These are phyloP conservation scores for Epichloe gansuensis DNA, from an alignment of 2,329 filamentous ascomycete genomes.

Conservation along the genomic window DNA sequence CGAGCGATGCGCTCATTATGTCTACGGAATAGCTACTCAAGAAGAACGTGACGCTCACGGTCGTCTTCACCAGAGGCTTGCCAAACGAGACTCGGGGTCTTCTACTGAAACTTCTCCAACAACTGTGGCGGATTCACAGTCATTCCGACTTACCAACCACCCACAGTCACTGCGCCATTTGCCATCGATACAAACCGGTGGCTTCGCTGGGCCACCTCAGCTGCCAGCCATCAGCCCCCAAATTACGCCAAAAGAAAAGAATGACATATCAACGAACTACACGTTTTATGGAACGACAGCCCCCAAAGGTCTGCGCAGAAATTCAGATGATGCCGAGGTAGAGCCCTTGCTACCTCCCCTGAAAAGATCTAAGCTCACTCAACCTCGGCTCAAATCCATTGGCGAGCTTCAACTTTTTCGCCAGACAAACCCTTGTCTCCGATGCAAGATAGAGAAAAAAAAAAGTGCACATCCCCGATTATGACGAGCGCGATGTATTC, in stretches of 20 bases:
- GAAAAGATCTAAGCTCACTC: conserved; percentile 39
- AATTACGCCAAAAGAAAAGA: conserved; percentile 5
- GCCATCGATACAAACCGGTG: conserved; percentile 2
- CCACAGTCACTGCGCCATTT: not conserved
- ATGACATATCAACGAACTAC: conserved; percentile 4
- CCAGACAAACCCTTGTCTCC: conserved; percentile 35
- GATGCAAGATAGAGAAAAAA: conserved; percentile 35
- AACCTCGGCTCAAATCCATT: conserved; percentile 42
- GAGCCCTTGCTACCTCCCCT: conserved; percentile 42
- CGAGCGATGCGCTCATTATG: conserved; percentile 42
- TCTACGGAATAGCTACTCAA: conserved; percentile 41
- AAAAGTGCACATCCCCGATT: conserved; percentile 23
- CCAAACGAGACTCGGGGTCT: conserved; percentile 33
- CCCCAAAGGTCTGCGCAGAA: conserved; percentile 15
- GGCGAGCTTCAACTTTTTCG: conserved; percentile 39
- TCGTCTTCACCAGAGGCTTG: conserved; percentile 28
- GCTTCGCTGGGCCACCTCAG: conserved; percentile 1
- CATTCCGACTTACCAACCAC: not conserved
- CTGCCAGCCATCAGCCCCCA: conserved; percentile 8
- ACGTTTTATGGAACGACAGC: not conserved
- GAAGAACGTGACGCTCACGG: conserved; percentile 40
- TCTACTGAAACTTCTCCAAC: conserved; percentile 18
- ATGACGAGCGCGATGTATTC: not conserved
- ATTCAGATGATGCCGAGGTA: conserved; percentile 32
- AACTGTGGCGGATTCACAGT: not conserved